Percentiles rank a stretch among this genome's conserved stretches.
phyloP scores from a whole-genome alignment of 352 stramenopile genomes.

The Thraustochytrium striatum region DNA sequence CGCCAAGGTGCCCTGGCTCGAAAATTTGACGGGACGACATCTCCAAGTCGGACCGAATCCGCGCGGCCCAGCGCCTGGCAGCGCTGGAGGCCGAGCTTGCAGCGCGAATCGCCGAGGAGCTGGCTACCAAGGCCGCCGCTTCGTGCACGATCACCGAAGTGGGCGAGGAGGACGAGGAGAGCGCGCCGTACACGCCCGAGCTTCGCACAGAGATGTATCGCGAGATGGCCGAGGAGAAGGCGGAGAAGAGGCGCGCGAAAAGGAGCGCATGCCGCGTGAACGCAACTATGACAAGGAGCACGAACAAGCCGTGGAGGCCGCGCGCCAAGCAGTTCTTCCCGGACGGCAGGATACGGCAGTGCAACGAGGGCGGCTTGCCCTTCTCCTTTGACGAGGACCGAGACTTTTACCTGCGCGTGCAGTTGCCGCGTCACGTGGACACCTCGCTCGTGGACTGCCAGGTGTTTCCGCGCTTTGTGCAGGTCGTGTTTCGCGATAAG shows the following conservation, averaged over 20 bases:
- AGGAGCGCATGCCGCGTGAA: slow-evolving; percentile 71
- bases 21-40: slow-evolving; percentile 82
- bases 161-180: slow-evolving; percentile 54
- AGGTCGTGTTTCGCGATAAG: slow-evolving; percentile 86
- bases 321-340: slow-evolving; percentile 50
- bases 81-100: slow-evolving; percentile 55
- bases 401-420: slow-evolving; percentile 71
- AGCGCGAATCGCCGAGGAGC: slow-evolving; percentile 36
- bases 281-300: slow-evolving; percentile 80
- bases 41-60: slow-evolving; percentile 73
- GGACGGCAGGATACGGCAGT: slow-evolving; percentile 65
- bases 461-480: slow-evolving; percentile 84
- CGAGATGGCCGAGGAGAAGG: slow-evolving; percentile 86
- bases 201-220: slow-evolving; percentile 74
- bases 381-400: slow-evolving; percentile 72
- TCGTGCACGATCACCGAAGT: slow-evolving; percentile 45
- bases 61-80: slow-evolving; percentile 71
- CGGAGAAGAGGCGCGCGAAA: slow-evolving; percentile 76
- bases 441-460: slow-evolving; percentile 87
- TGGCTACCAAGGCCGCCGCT: slow-evolving; percentile 49
- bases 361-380: slow-evolving; percentile 83
- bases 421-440: slow-evolving; percentile 77
- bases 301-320: slow-evolving; percentile 58
- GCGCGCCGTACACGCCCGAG: slow-evolving; percentile 64
- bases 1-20: slow-evolving; percentile 71